These are phyloP conservation scores for Monosporascus sp. DNA, from an alignment of 2,329 filamentous ascomycete species.

Conservation along the genomic window DNA sequence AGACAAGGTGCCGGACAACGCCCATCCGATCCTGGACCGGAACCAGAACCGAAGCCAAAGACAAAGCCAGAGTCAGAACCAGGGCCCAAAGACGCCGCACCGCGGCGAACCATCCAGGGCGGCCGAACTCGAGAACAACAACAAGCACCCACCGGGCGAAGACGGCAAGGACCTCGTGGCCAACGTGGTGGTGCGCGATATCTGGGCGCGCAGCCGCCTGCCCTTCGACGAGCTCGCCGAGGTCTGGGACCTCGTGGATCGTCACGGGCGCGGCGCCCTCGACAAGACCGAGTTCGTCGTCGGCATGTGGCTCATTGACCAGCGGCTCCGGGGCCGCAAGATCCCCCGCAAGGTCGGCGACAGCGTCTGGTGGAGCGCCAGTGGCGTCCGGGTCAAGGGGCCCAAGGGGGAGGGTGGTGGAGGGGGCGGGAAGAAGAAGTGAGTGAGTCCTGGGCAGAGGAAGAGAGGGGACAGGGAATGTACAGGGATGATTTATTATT, in stretches of 20 bases:
- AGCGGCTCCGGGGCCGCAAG: conserved; percentile 74
- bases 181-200: conserved; percentile 65
- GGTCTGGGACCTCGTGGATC: conserved; percentile 72
- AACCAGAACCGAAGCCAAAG: neutral
- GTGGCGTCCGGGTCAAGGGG: conserved; percentile 36
- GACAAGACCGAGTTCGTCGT: conserved; percentile 72
- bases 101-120: too few relatives aligned
- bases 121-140: too few relatives aligned
- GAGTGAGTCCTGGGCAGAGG: neutral
- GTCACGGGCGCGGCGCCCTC: conserved; percentile 48
- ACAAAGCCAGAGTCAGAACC: conserved; percentile 4
- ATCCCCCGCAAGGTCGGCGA: conserved; percentile 64
- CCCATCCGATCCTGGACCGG: neutral
- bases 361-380: conserved; percentile 71
- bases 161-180: conserved; percentile 49
- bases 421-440: conserved; percentile 1
- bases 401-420: conserved; percentile 2
- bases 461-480: neutral
- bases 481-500: neutral
- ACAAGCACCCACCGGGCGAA: neutral
- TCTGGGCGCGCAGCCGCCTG: conserved; percentile 69
- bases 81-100: too few relatives aligned
- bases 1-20: neutral
- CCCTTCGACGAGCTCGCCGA: conserved; percentile 64
- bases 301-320: conserved; percentile 77